Percentiles rank a stretch among this genome's conserved stretches.
These are phyloP conservation scores for Barnettozyma wickerhamii DNA, from an alignment of 805 yeast genomes.

Conservation along the genomic window DNA sequence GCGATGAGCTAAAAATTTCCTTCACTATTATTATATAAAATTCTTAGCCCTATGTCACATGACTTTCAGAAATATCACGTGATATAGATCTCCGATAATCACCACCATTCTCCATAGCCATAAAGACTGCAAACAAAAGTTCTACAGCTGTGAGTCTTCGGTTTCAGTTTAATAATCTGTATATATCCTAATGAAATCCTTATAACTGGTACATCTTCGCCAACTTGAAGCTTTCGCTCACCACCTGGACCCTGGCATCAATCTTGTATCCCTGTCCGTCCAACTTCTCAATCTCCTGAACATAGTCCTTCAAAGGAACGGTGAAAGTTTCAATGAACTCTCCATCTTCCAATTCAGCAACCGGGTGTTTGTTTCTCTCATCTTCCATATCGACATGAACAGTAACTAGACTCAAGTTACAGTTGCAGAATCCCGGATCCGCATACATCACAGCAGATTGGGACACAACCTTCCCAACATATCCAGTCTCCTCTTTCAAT, in stretches of 20 bases:
- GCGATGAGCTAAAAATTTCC: constrained; percentile 1
- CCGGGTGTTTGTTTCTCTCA: constrained; percentile 63
- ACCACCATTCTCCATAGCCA: too few relatives aligned
- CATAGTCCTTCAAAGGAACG: constrained; percentile 57
- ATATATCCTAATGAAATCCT: too few relatives aligned
- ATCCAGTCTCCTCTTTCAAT: constrained; percentile 90
- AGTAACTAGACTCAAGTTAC: constrained; percentile 75
- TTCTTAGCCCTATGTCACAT: too few relatives aligned
- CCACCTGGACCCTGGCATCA: constrained; percentile 84
- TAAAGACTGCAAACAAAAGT: too few relatives aligned
- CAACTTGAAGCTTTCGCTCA: constrained; percentile 74
- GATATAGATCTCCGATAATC: too few relatives aligned
- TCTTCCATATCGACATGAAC: constrained; percentile 70
- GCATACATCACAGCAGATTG: constrained; percentile 51
- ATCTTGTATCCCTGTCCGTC: constrained; percentile 64
- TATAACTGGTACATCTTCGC: constrained; percentile 37
- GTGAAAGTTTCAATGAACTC: constrained; percentile 91
- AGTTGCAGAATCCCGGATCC: constrained; percentile 90
- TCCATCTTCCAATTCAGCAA: constrained; percentile 76
- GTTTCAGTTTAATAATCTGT: too few relatives aligned
- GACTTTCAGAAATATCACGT: too few relatives aligned
- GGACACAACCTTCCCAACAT: constrained; percentile 57
- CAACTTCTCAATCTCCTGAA: constrained; percentile 47
- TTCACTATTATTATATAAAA: too few relatives aligned
- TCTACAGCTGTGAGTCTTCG: not conserved